These are phyloP conservation scores for Macrotyloma uniflorum DNA, from an alignment of 306 rosid species.

Conservation along the genomic window DNA sequence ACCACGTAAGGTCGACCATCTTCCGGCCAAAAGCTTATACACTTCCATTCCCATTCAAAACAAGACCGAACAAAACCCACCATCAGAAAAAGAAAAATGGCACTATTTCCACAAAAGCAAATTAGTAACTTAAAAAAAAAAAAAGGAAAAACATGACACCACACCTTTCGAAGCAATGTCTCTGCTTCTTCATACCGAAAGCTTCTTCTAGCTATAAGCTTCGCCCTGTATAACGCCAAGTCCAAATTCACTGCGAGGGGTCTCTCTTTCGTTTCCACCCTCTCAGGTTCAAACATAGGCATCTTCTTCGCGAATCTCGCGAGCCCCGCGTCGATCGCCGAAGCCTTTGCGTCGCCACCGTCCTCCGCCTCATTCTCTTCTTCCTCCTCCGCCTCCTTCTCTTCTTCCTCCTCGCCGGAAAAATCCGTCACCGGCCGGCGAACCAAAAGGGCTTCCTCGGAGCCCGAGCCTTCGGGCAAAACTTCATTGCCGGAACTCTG, in stretches of 20 bases:
- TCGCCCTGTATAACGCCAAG: constrained; percentile 77
- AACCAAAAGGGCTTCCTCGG: constrained; percentile 51
- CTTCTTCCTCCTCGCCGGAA: constrained; percentile 36
- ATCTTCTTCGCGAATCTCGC: constrained; percentile 74
- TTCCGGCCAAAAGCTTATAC: constrained; percentile 81
- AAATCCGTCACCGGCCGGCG: constrained; percentile 83
- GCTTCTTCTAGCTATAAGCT: constrained; percentile 65
- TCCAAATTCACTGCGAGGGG: constrained; percentile 82
- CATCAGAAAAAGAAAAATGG: constrained; percentile 29
- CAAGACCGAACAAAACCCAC: constrained; percentile 19
- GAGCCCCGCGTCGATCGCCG: constrained; percentile 59
- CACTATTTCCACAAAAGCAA: constrained; percentile 4
- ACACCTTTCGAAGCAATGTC: constrained; percentile 64
- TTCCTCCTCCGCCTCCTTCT: constrained; percentile 31
- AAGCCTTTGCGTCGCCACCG: constrained; percentile 28
- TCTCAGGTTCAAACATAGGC: constrained; percentile 78
- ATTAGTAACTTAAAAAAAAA: not conserved
- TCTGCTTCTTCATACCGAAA: constrained; percentile 68
- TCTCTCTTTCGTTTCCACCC: constrained; percentile 57
- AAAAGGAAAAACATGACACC: not conserved
- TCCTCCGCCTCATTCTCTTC: constrained; percentile 28
- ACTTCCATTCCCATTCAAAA: constrained; percentile 48
- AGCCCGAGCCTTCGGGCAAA: not conserved
- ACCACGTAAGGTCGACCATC: constrained; percentile 90
- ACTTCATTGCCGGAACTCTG: constrained; percentile 23